Evolutionary conservation across 1,139 yeast species (phyloP).

Genomic region (Candida sp.): DNA sequence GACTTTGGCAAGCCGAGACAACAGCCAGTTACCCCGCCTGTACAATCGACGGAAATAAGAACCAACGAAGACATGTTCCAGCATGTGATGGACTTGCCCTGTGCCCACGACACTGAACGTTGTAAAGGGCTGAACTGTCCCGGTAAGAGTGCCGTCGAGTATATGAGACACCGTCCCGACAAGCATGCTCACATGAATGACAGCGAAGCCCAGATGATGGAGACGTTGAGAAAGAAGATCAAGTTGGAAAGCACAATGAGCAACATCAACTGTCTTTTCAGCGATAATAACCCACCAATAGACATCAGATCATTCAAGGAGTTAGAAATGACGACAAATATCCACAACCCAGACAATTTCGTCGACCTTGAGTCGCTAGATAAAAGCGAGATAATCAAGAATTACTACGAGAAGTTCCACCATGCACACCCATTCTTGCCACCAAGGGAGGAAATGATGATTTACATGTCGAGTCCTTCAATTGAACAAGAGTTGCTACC

Average conservation of each 20-base stretch:
- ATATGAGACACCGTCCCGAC: constrained; percentile 9
- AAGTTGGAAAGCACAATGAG: constrained; percentile 16
- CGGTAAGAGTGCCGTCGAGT: constrained; percentile 15
- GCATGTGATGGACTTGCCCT: constrained; percentile 13
- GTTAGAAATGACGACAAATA: constrained; percentile 8
- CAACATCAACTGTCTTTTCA: constrained; percentile 17
- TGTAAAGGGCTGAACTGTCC: constrained; percentile 16
- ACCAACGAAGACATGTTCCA: constrained; percentile 10
- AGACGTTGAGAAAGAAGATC: constrained; percentile 14
- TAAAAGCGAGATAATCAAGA: constrained; percentile 26
- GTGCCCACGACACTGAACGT: constrained; percentile 13
- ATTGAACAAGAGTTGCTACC: constrained; percentile 41
- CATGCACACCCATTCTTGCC: constrained; percentile 51
- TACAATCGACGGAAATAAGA: not conserved
- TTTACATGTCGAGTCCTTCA: constrained; percentile 31
- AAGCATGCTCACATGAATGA: constrained; percentile 9
- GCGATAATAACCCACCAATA: constrained; percentile 11
- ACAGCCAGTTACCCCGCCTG: not conserved
- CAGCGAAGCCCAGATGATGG: constrained; percentile 12
- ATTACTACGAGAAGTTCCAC: constrained; percentile 43
- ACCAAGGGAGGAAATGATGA: constrained; percentile 29
- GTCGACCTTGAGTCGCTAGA: constrained; percentile 13
- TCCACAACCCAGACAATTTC: constrained; percentile 12
- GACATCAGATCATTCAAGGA: constrained; percentile 14
- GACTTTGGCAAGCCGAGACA: constrained; percentile 11